Percentiles rank a stretch among this genome's conserved stretches.
Evolutionary conservation across 2,329 filamentous ascomycete species (phyloP).

Genomic region (Trichoderma guizhouense): DNA sequence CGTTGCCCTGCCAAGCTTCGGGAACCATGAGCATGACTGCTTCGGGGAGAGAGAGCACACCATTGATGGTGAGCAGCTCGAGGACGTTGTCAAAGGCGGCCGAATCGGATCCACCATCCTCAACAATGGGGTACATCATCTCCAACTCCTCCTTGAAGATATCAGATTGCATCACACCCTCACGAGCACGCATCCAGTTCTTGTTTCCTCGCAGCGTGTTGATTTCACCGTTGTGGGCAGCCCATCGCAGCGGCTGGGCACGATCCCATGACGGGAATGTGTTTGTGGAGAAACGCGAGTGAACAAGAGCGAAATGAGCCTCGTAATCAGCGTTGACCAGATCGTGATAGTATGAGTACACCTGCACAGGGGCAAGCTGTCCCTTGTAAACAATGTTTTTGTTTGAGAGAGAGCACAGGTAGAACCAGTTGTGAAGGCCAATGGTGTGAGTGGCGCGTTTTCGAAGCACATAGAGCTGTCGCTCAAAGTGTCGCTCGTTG

Average conservation of each 20-base stretch:
- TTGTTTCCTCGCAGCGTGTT: constrained; percentile 97
- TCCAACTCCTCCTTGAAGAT: constrained; percentile 92
- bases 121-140: constrained; percentile 86
- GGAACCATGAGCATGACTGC: constrained; percentile 99
- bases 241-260: constrained; percentile 93
- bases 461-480: constrained; percentile 87
- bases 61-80: constrained; percentile 90
- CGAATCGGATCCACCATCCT: constrained; percentile 94
- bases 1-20: constrained; percentile 95
- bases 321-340: constrained; percentile 96
- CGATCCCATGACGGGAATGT: constrained; percentile 98
- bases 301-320: constrained; percentile 92
- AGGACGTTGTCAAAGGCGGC: constrained; percentile 97
- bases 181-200: constrained; percentile 98
- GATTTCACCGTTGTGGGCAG: constrained; percentile 97
- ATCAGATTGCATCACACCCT: constrained; percentile 90
- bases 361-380: constrained; percentile 88
- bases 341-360: constrained; percentile 98
- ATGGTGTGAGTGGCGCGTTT: constrained; percentile 95
- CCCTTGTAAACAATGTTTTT: constrained; percentile 99
- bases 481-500: constrained; percentile 83
- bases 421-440: constrained; percentile 97
- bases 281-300: constrained; percentile 97
- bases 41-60: constrained; percentile 89
- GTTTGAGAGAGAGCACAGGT: constrained; percentile 93